A percentile compares a stretch with the other conserved stretches of the same genome.
phyloP scores from a whole-genome alignment of 2,329 filamentous ascomycete genomes.

The Xylariales sp. region DNA sequence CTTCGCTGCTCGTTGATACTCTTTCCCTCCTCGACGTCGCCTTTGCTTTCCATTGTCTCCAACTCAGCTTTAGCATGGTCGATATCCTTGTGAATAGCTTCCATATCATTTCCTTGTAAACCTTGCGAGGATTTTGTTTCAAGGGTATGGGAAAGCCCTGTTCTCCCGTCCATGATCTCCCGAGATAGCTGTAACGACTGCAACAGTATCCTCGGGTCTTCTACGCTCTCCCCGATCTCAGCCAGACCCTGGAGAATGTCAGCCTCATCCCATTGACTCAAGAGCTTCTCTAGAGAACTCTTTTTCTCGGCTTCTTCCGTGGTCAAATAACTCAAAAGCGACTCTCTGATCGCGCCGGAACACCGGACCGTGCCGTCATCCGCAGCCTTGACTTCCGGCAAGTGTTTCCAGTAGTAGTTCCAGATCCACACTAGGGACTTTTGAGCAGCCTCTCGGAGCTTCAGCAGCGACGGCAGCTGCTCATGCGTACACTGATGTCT shows the following conservation, averaged over 20 bases:
- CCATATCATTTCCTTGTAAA: constrained; percentile 12
- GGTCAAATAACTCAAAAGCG: constrained; percentile 33
- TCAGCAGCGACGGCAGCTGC: constrained; percentile 71
- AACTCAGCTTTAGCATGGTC: constrained; percentile 15
- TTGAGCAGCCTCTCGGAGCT: constrained; percentile 64
- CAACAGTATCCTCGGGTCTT: constrained; percentile 38
- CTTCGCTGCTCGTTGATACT: constrained; percentile 8
- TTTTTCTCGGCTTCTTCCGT: constrained; percentile 12
- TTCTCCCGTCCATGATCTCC: constrained; percentile 29
- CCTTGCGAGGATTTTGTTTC: neutral
- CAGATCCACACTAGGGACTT: constrained; percentile 81
- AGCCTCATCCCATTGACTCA: constrained; percentile 30
- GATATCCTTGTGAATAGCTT: constrained; percentile 19
- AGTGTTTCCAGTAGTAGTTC: constrained; percentile 75
- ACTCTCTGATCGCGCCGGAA: constrained; percentile 21
- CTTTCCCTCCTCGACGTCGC: constrained; percentile 8
- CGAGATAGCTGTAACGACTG: constrained; percentile 39
- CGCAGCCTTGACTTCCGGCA: constrained; percentile 18
- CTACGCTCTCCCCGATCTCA: constrained; percentile 33
- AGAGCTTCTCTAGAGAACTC: constrained; percentile 21
- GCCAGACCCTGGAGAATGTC: constrained; percentile 32
- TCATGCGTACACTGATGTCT: constrained; percentile 89
- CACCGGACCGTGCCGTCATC: constrained; percentile 3
- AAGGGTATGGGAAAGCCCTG: constrained; percentile 3
- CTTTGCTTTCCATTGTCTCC: constrained; percentile 10